phyloP scores from a whole-genome alignment of 2,329 filamentous ascomycete genomes.

The Venturia carpophila region DNA sequence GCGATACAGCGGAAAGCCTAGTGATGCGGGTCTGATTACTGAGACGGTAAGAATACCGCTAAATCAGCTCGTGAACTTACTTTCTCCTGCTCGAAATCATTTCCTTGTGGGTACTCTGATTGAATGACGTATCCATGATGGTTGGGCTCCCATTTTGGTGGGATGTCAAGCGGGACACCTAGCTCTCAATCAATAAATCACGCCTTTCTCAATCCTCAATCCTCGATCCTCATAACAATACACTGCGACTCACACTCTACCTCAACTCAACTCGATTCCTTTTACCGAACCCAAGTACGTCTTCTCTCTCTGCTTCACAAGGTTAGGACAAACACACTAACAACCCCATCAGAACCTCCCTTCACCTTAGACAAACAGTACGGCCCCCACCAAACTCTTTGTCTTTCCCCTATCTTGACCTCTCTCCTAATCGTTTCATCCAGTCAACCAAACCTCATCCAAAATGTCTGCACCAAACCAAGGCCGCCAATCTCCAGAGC shows the following conservation, averaged over 20 bases:
- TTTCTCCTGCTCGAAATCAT: neutral
- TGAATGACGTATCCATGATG: neutral
- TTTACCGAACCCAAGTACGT: neutral
- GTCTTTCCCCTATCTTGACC: neutral
- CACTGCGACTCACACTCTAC: neutral
- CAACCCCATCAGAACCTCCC: neutral
- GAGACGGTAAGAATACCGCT: neutral
- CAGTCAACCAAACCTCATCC: slow-evolving; percentile 24
- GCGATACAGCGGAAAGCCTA: neutral
- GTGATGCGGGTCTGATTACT: neutral
- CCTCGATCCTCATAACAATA: neutral
- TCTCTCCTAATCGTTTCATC: slow-evolving; percentile 19
- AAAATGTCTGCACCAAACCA: slow-evolving; percentile 58
- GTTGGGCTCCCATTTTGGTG: neutral
- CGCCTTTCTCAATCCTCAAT: neutral
- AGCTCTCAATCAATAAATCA: neutral
- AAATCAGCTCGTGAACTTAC: neutral
- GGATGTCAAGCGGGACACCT: neutral
- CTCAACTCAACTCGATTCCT: neutral
- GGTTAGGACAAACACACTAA: neutral
- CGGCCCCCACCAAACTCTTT: neutral
- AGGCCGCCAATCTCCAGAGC: slow-evolving; percentile 71
- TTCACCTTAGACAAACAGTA: neutral
- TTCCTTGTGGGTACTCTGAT: neutral
- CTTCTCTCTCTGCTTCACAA: neutral